Evolutionary conservation across 768 basidiomycete species (phyloP), one percentile per base, ranked within the genome.

Genomic region (Hygrophoropsis aurantiaca): DNA sequence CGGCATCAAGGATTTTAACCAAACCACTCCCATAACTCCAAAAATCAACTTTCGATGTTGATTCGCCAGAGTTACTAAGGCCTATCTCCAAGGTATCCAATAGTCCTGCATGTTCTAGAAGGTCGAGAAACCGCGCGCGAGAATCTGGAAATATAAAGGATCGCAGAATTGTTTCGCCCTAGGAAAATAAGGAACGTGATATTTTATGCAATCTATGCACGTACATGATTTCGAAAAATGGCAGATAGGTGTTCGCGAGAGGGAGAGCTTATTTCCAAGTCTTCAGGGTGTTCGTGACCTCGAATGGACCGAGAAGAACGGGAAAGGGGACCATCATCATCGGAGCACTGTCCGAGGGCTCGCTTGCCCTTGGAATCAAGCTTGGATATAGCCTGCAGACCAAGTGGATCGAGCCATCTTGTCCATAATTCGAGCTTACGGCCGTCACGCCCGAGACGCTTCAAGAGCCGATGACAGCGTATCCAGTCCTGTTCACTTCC

Each of bases 101-200:
- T 3, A 85, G 53, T 4, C 75, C 78, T 2, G 74, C 77, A 7
- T 61, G 66, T 16, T 63, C 67, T 8, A 90, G 55, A 18, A 88
- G 67, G 41, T 74, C 65, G n/a, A 87, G 53, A 44, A 90, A 82
- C 44, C 77, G 73, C 3, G 78, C 81, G 4, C 89, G 79, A 11
- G 90, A 89, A 47, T 89, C 85, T 2, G 90, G 89, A 57, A 78
- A 91, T 34, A 88, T 66, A 57, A 90, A 88, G 1, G 74, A 66
- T 11, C 65, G 71, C 33, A 90, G 62, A 36, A 92, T 66, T 2
- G 75, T 64, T 21, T 72, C 68, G 30, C 77, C 78, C 89, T 90
- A 50, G 11, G 42, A 25, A 47, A 27, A 34, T 24, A 50, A 35
- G 39, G 30, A 20, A 19, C 30, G 42, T 64, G n/a, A n/a, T n/a